These are phyloP conservation scores for Acer negundo DNA, from an alignment of 345 rosid genomes.

Conservation along the genomic window DNA sequence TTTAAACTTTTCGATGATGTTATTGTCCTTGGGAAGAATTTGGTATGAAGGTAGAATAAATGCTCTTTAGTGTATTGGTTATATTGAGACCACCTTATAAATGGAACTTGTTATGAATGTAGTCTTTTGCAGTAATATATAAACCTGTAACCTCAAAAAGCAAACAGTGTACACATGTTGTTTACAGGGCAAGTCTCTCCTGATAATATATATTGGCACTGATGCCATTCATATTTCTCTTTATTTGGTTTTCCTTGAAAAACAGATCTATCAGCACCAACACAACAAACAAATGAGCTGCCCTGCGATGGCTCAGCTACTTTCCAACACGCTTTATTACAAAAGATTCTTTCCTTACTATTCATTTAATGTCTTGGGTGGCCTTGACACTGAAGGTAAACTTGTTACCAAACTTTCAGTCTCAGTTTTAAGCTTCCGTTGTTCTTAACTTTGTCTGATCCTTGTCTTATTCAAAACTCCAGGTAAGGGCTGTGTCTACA, in stretches of 20 bases:
- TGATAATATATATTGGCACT: not conserved
- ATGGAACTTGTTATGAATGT: not conserved
- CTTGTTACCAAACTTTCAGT: slow-evolving; percentile 1
- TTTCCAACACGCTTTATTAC: slow-evolving; percentile 95
- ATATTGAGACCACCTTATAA: not conserved
- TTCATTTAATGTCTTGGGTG: slow-evolving; percentile 91
- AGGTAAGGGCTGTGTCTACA: slow-evolving; percentile 97
- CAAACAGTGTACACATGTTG: not conserved
- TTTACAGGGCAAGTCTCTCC: not conserved
- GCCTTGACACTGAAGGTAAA: slow-evolving; percentile 91
- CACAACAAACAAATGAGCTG: slow-evolving; percentile 99
- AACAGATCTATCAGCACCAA: slow-evolving; percentile 94
- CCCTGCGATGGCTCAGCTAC: slow-evolving; percentile 94
- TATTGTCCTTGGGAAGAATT: not conserved
- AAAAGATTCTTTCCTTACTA: slow-evolving; percentile 98
- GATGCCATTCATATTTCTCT: not conserved
- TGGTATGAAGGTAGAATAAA: not conserved
- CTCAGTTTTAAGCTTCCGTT: slow-evolving; percentile 6
- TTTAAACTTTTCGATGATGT: not conserved
- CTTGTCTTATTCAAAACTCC: slow-evolving; percentile 11
- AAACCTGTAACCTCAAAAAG: not conserved
- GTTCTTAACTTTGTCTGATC: not conserved
- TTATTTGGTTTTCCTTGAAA: not conserved
- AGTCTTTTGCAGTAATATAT: not conserved
- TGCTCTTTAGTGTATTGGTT: not conserved